Evolutionary conservation across 805 yeast genomes (phyloP).

Genomic region (Kodamaea restingae): DNA sequence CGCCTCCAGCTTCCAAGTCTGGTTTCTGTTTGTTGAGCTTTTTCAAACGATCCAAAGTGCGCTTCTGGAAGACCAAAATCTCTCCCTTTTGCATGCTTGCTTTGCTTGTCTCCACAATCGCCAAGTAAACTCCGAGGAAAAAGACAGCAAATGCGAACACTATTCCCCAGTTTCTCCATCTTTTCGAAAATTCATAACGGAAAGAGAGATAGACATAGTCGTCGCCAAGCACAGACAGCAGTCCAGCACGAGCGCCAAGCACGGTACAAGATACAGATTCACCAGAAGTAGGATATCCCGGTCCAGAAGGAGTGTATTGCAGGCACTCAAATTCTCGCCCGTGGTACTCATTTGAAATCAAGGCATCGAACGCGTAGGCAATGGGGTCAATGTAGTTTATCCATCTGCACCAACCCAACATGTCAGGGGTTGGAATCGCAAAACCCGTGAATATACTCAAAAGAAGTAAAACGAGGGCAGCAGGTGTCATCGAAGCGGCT

Average conservation of each 20-base stretch:
- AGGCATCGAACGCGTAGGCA: conserved; percentile 54
- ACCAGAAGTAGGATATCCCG: conserved; percentile 20
- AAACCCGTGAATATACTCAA: conserved; percentile 54
- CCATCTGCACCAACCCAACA: conserved; percentile 66
- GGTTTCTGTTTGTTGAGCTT: conserved; percentile 8
- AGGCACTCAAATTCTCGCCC: conserved; percentile 45
- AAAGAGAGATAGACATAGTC: conserved; percentile 36
- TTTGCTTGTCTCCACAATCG: conserved; percentile 45
- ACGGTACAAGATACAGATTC: conserved; percentile 16
- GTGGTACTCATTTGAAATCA: conserved; percentile 54
- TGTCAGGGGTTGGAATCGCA: conserved; percentile 51
- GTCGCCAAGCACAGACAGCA: conserved; percentile 21
- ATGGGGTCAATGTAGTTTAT: conserved; percentile 58
- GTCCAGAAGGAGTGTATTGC: conserved; percentile 44
- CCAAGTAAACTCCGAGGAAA: conserved; percentile 51
- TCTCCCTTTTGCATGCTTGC: conserved; percentile 29
- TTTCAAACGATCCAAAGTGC: conserved; percentile 44
- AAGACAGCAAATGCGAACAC: conserved; percentile 50
- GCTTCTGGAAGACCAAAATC: conserved; percentile 49
- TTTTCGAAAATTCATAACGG: conserved; percentile 28
- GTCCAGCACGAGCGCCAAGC: conserved; percentile 20
- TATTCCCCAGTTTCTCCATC: conserved; percentile 67
- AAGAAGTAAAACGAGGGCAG: conserved; percentile 46
- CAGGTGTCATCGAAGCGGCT: conserved; percentile 57
- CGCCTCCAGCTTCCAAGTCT: conserved; percentile 16